Base-by-base conservation (phyloP, 495 filamentous ascomycete genomes). In the Umbilicaria muhlenbergii region DNA sequence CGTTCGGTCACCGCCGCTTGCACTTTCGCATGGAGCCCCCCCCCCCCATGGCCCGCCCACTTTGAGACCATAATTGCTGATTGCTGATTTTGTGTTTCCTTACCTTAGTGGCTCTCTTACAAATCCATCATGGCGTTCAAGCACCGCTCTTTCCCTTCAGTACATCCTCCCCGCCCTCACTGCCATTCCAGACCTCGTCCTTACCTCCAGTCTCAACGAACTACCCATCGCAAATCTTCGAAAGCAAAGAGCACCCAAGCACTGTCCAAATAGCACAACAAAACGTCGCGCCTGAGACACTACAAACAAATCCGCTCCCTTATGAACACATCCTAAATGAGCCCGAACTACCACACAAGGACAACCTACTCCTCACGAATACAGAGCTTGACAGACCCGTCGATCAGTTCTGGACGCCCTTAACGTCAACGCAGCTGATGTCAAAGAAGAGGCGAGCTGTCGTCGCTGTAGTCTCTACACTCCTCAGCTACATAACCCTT, bases 401-500 rank as follows among this genome's bases (percentile, higher is more conserved):
- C 8, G 24, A 28, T 8, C 3, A 49, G 34, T 44, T 52, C 41
- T 46, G 39, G 44, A 41, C 51, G 47, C 42, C 44, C 49, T 55
- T 48, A 38, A 13, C 33, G 17, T 19, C 35, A 15, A 41, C 58
- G 46, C 57, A 58, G 57, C 64, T 61, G 61, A 68, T 65, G 65
- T 50, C 57, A 42, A 59, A 58, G 45, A 64, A 61, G 49, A 54
- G 55, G 38, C 61, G 60, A 41, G 53, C 56, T 39, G 54, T 58
- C 41, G 65, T 68, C 53, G 49, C 56, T 39, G 48, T 62, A n/a
- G 54, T 69, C 37, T 57, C 63, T 33, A 60, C 56, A 14, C 51
- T 69, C 44, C 67, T 69, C 44, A 55, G 57, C 17, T 71, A 73
- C 58, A 55, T 72, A 11, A 55, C 61, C 13, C 47, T 73, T 39